Evolutionary conservation across 495 filamentous ascomycete species (phyloP).

Genomic region (Trichoderma erinaceum): DNA sequence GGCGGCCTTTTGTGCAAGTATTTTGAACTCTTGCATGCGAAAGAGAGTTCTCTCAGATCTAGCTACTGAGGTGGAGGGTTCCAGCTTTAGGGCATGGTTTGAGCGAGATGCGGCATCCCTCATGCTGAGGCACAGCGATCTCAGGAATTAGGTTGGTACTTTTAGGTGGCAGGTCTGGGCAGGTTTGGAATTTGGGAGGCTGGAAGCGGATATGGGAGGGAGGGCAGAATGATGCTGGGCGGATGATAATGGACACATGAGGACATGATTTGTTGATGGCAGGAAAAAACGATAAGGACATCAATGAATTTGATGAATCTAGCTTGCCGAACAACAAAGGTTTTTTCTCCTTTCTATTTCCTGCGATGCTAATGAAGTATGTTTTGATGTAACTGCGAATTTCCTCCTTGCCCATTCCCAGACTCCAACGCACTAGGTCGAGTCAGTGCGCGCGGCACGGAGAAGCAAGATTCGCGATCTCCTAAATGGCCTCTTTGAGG

Average conservation of each 20-base stretch:
- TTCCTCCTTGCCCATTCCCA: background rate
- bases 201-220: background rate
- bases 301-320: constrained; percentile 4
- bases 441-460: background rate
- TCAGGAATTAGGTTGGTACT: background rate
- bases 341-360: background rate
- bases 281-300: background rate
- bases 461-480: background rate
- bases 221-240: background rate
- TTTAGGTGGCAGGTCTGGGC: constrained; percentile 9
- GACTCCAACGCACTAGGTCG: background rate
- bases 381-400: background rate
- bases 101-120: background rate
- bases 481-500: background rate
- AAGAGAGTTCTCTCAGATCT: constrained; percentile 4
- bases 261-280: constrained; percentile 11
- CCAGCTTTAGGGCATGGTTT: background rate
- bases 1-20: constrained; percentile 10
- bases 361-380: background rate
- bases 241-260: constrained; percentile 14
- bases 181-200: constrained; percentile 9
- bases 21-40: constrained; percentile 1
- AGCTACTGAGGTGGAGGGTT: background rate
- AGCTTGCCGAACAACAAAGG: background rate
- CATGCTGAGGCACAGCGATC: constrained; percentile 3